Base-by-base conservation (phyloP, 2,329 filamentous ascomycete genomes). In the Botryotinia narcissicola region DNA sequence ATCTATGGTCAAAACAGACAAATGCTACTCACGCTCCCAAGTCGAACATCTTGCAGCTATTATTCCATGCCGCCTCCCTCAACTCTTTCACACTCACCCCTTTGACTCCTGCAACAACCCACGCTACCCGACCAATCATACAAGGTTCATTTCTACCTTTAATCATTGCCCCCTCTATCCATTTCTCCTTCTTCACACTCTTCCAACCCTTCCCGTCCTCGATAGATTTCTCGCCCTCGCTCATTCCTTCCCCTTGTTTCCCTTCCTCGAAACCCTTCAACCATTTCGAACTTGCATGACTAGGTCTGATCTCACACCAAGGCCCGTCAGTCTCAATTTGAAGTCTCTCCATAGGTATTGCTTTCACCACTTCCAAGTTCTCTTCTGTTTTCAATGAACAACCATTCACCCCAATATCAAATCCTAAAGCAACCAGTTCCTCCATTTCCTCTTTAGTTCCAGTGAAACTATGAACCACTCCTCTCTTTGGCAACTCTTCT, bases 291-390 rank as follows among this genome's bases (percentile, higher is more conserved):
- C 93, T 94, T 44, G 95, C 94, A 83, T 99, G 95, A 44, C 89
- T 93, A 0, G 94, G 91, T 37, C 96, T 87, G 74, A 99, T 95
- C 82, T 99, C 96, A 80, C 96, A 99, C 93, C 96, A 99, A 4
- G 96, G 96, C 3, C 96, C 96, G 81, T 99, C 96, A 0, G 96
- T 99, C 86, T 99, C 96, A 66, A 99, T 90, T 87, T 98, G 97
- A 71, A 99, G 83, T 64, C 91, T 85, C 73, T 95, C 90, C 18
- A 99, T 84, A 18, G 91, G 92, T 57, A 98, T 90, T 74, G 91
- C 88, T 75, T 87, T 90, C 18, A 98, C 94, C 4, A 98, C 95
- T 22, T 88, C 91, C 59, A 97, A 89, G 79, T 98, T 99, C 81
- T 97, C 94, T 18, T 88, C 91, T 9, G 94, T 98, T 86, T 98